Base-by-base conservation (phyloP, 352 stramenopile species). In the Chrysophaeum taylorii region DNA sequence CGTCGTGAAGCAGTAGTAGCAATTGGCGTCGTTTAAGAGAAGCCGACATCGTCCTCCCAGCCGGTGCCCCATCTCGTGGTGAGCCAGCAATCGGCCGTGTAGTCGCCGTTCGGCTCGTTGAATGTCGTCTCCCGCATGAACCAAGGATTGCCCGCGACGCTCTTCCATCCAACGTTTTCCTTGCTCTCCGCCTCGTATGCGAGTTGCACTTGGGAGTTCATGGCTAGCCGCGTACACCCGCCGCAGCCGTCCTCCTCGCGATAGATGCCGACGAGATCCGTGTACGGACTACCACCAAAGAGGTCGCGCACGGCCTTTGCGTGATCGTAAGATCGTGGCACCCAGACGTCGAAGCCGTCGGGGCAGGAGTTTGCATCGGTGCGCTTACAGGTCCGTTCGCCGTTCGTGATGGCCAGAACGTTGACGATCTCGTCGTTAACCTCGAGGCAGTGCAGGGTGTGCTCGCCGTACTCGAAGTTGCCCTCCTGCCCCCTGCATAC, bases 281-380 rank as follows among this genome's bases (percentile, higher is more conserved):
- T 45, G 18, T 33, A 45, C 39, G 39, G 39, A 12, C 12, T 18
- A 12, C 39, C 39, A 21, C 39, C 39, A 21, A 45, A 45, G 39
- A 12, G 39, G 39, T 45, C 39, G 39, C 39, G n/a, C 18, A 60
- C 48, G 25, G 48, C 48, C 25, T 5, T 7, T 18, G 25, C 18
- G 48, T 60, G 48, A 18, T 5, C 48, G 48, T 60, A 60, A 5
- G 18, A 33, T 25, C 21, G 5, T 25, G 48, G 48, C 5, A 60
- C 48, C 48, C 48, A 60, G 48, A 60, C 33, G 48, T 60, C 48
- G 48, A 60, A 60, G 48, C 48, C 48, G 48, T 7, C 48, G 5
- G 48, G 48, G 48, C 48, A 60, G 5, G 18, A 33, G 48, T 60
- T 60, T 25, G n/a, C 48, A 25, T 60, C 48, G 7, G 21, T 5